Evolutionary conservation across 129 eudicot species (phyloP).

Genomic region (Tagetes patula): DNA sequence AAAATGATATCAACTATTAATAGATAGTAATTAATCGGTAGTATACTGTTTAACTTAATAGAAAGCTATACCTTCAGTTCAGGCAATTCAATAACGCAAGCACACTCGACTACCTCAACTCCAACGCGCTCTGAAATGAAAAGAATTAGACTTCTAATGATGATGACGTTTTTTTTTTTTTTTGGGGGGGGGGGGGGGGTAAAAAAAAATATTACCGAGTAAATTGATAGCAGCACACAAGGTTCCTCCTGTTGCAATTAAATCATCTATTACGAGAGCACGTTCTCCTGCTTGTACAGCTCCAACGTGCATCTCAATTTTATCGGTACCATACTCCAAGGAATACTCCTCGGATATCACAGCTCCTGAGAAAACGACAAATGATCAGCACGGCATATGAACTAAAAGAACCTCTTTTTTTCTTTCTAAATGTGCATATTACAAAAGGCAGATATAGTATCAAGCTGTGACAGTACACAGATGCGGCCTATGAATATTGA

Average conservation of each 20-base stretch:
- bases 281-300: conserved; percentile 75
- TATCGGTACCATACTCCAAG: conserved; percentile 77
- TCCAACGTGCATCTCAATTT: conserved; percentile 78
- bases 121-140: conserved; percentile 67
- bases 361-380: conserved; percentile 46
- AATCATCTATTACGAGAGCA: conserved; percentile 56
- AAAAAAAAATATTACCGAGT: conserved; percentile 43
- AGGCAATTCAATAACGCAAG: conserved; percentile 59
- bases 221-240: conserved; percentile 59
- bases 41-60: neutral
- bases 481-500: neutral
- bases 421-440: neutral
- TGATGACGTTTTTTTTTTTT: neutral
- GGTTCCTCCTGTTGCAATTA: conserved; percentile 43
- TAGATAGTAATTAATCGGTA: conserved; percentile 12
- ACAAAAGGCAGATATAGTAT: neutral
- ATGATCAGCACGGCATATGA: neutral
- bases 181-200: neutral
- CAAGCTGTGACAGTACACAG: neutral
- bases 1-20: neutral
- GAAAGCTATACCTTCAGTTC: neutral
- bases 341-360: conserved; percentile 77
- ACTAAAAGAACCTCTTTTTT: neutral
- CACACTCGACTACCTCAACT: conserved; percentile 63
- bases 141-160: neutral